These are phyloP conservation scores for Nemania serpens DNA, from an alignment of 2,329 filamentous ascomycete genomes.

Conservation along the genomic window DNA sequence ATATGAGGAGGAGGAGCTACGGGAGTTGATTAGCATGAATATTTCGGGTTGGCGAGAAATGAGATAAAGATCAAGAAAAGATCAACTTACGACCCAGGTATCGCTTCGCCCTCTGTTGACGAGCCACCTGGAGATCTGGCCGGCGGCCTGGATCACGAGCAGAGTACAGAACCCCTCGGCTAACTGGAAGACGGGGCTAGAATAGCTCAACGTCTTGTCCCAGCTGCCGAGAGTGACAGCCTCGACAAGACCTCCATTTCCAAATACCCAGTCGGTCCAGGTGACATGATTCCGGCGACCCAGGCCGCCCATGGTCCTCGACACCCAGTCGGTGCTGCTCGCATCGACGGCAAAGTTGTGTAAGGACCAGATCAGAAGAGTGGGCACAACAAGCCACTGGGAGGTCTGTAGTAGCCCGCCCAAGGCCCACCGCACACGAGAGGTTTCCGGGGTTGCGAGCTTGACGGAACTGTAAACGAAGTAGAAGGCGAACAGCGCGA, in stretches of 20 bases:
- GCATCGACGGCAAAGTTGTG: slow-evolving; percentile 93
- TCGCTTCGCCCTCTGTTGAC: slow-evolving; percentile 93
- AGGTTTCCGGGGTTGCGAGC: slow-evolving; percentile 78
- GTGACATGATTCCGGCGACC: slow-evolving; percentile 64
- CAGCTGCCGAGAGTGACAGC: slow-evolving; percentile 80
- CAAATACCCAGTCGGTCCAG: slow-evolving; percentile 84
- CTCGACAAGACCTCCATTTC: slow-evolving; percentile 81
- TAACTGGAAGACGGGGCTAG: slow-evolving; percentile 91
- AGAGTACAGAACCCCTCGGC: slow-evolving; percentile 96
- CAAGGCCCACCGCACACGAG: slow-evolving; percentile 73
- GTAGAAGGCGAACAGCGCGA: slow-evolving; percentile 88
- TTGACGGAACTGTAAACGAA: slow-evolving; percentile 82
- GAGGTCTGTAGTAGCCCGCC: slow-evolving; percentile 71
- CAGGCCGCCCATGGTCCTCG: slow-evolving; percentile 73
- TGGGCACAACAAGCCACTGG: slow-evolving; percentile 86
- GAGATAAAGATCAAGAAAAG: neutral
- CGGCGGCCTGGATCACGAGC: slow-evolving; percentile 91
- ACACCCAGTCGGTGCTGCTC: slow-evolving; percentile 78
- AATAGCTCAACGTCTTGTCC: slow-evolving; percentile 88
- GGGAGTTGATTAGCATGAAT: neutral
- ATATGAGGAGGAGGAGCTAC: slow-evolving; percentile 83
- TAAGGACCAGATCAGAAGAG: slow-evolving; percentile 90
- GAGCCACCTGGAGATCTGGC: slow-evolving; percentile 92
- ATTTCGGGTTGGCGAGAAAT: neutral
- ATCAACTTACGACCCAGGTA: slow-evolving; percentile 82